A percentile compares a stretch with the other conserved stretches of the same genome.
These are phyloP conservation scores for Pleurostoma richardsiae DNA, from an alignment of 2,329 filamentous ascomycete genomes.

Conservation along the genomic window DNA sequence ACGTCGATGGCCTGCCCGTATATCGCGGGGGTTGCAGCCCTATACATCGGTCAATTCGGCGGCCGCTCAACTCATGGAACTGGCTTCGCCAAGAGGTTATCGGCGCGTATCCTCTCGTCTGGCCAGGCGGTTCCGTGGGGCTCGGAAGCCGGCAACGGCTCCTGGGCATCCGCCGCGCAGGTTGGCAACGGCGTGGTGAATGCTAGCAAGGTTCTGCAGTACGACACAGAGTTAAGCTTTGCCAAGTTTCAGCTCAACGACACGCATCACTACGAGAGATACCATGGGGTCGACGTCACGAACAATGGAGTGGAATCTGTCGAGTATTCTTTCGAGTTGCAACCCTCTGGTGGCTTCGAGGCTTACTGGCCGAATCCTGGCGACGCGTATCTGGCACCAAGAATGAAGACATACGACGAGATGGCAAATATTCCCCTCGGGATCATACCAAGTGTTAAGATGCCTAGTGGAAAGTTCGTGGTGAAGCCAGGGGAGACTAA, in stretches of 20 bases:
- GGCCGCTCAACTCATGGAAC: slow-evolving; percentile 21
- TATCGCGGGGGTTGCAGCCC: slow-evolving; percentile 30
- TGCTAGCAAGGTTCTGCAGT: slow-evolving; percentile 36
- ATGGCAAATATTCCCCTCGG: slow-evolving; percentile 3
- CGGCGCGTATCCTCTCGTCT: slow-evolving; percentile 24
- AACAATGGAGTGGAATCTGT: slow-evolving; percentile 5
- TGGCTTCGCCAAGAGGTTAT: slow-evolving; percentile 19
- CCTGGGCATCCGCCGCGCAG: slow-evolving; percentile 31
- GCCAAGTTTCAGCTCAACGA: slow-evolving; percentile 44
- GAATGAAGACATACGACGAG: slow-evolving; percentile 13
- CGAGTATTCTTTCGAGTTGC: slow-evolving; percentile 3
- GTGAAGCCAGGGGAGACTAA: slow-evolving; percentile 1
- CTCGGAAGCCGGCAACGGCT: slow-evolving; percentile 8
- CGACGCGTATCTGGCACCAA: slow-evolving; percentile 5
- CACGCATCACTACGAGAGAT: slow-evolving; percentile 31
- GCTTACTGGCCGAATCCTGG: slow-evolving; percentile 10
- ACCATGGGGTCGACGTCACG: slow-evolving; percentile 6
- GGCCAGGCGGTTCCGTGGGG: slow-evolving; percentile 20
- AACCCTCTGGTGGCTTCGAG: slow-evolving; percentile 5
- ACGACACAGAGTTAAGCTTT: slow-evolving; percentile 30
- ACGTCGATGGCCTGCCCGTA: slow-evolving; percentile 41
- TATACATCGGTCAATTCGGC: slow-evolving; percentile 21
- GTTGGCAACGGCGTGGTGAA: slow-evolving; percentile 43
- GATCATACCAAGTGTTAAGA: neutral
- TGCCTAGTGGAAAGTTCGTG: neutral